Evolutionary conservation across 768 basidiomycete species (phyloP), one percentile per base, ranked within the genome.

Genomic region (Tubosaeta sp.): DNA sequence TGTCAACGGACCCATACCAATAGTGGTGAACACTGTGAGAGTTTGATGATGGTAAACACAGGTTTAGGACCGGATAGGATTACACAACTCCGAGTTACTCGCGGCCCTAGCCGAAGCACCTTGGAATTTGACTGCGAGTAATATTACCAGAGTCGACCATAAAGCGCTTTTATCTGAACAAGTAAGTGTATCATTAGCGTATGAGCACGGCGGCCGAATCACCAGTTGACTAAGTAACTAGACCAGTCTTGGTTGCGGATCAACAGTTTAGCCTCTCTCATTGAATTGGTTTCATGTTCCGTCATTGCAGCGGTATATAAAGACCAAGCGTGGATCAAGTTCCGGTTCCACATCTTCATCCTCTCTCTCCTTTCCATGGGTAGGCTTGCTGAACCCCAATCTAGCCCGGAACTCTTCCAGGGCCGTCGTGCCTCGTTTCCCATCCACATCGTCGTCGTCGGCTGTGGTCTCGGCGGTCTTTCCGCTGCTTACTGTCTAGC

Each of bases 381-480:
- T 29, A 29, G 6, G 6, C 42, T 26, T 29, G 42, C 42, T 16
- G 26, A 8, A 6, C 2, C 27, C 26, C 42, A 27, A 27, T 29
- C 34, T 4, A 29, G 12, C 37, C 19, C 48, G 13, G 22, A 32
- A 6, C 57, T 69, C 33, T 63, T 66, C 48, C 53, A 63, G 25
- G 65, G 66, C 0, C 55, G 68, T 13, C 47, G 43, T 8, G 68
- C 68, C 1, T 3, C 52, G 1, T 52, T 65, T 2, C 44, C 69
- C 11, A 64, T 76, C 7, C 55, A 71, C 44, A 57, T 80, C 48
- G 64, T 75, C 44, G 66, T 81, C 49, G 75, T 81, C 12, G 79
- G 80, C 5, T 76, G 76, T 41, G 80, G 80, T 12, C 68, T 81
- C 1, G 80, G 75, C 2, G 80, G 80, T 12, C 66, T 81, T 29